Evolutionary conservation across 1,284 basidiomycete genomes (phyloP), one percentile per base, ranked within the genome.

Genomic region (Moesziomyces globuligerus): DNA sequence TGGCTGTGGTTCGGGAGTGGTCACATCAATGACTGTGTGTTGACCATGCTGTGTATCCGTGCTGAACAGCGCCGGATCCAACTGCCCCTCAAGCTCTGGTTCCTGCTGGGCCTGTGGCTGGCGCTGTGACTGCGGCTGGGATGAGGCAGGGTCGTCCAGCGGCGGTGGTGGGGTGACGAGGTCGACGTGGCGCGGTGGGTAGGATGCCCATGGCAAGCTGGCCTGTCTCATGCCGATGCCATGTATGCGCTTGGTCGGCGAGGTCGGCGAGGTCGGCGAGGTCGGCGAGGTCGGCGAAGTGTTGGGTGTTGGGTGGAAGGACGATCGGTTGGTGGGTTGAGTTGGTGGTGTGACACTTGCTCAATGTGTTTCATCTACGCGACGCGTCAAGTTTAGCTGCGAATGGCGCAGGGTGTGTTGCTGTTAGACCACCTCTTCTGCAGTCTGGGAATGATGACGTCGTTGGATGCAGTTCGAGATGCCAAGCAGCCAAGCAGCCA

Each of bases 211-310:
- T 32, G 59, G 50, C 51, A 69, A 26, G 41, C 55, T 64, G 8
- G 55, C 48, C 29, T 69, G 66, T 56, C 47, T 69, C 66, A 69
- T 69, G 48, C 40, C 52, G 38, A 44, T 34, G 45, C 28, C 62
- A 51, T 66, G 13, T 26, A 42, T 48, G 24, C 44, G 28, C 39
- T n/a, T 42, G 11, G 40, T 17, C 15, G 32, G 28, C 2, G 2
- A 28, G 15, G 34, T 25, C 25, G 21, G 26, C 17, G n/a, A 36
- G 26, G 37, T 36, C 37, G 18, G 32, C 9, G 28, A 20, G 25
- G 6, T 3, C 26, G 36, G 20, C 15, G 32, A 9, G 20, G 10
- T 6, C 20, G 32, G 3, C 20, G 26, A 20, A 37, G 11, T 17
- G 24, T 25, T 8, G 32, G 7, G 25, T 39, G 8, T 34, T 18